These are phyloP conservation scores for Suillus alpinus DNA, from an alignment of 768 basidiomycete genomes.

Conservation along the genomic window DNA sequence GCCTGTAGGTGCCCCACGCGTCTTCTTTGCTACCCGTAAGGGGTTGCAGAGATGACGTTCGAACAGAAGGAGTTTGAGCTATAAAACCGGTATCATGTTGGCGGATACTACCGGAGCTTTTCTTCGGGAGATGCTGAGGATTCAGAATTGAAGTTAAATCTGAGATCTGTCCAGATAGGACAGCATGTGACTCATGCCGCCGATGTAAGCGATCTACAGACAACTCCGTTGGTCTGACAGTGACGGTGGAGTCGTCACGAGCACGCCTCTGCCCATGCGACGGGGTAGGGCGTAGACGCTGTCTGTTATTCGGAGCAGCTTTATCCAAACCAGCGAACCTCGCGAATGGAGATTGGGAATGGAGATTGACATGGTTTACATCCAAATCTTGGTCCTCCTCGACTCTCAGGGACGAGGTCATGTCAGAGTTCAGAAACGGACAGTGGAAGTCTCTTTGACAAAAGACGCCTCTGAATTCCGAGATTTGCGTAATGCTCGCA, in stretches of 20 bases:
- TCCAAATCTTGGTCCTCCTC: not conserved
- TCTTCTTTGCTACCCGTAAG: not conserved
- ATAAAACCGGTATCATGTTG: not conserved
- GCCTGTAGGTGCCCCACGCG: not conserved
- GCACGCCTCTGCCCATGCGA: not conserved
- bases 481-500: not conserved
- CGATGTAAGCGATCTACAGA: not conserved
- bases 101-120: not conserved
- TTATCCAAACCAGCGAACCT: no score
- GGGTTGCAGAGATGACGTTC: not conserved
- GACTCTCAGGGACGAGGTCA: not conserved
- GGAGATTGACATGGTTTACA: not conserved
- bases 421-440: not conserved
- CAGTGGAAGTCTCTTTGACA: not conserved
- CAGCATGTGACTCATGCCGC: not conserved
- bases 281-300: not conserved
- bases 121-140: not conserved
- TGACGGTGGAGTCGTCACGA: not conserved
- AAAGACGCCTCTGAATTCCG: not conserved
- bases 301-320: not conserved
- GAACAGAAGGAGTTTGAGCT: not conserved
- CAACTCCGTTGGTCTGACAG: not conserved
- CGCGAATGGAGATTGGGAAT: not conserved
- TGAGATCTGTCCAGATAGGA: not conserved
- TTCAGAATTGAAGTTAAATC: not conserved